Evolutionary conservation across 176 grass and related monocot genomes (phyloP).

Genomic region (Themeda triandra): DNA sequence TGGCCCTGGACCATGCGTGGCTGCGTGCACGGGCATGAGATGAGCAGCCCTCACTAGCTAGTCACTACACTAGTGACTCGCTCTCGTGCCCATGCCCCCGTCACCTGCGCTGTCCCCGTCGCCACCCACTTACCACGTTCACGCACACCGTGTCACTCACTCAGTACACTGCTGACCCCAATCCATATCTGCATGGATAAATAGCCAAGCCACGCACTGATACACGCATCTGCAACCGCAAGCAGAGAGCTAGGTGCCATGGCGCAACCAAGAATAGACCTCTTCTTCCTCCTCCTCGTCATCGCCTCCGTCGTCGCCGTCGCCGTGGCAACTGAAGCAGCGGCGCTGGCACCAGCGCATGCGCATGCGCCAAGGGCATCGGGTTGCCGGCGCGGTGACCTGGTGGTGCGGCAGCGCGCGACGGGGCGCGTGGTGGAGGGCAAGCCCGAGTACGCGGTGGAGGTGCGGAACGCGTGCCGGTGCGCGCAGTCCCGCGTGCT

Average conservation of each 20-base stretch:
- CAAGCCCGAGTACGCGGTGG: conserved; percentile 44
- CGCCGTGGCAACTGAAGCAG: not conserved
- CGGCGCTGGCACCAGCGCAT: not conserved
- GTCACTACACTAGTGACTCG: not conserved
- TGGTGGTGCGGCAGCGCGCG: conserved; percentile 31
- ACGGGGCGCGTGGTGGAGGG: conserved; percentile 42
- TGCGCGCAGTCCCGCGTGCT: conserved; percentile 48
- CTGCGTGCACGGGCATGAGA: not conserved
- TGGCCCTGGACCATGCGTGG: not conserved
- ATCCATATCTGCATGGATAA: not conserved
- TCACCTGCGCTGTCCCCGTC: conserved; percentile 13
- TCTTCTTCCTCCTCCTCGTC: not conserved
- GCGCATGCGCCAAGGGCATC: not conserved
- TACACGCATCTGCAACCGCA: not conserved
- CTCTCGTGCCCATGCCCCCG: not conserved
- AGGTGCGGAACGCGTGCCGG: conserved; percentile 48
- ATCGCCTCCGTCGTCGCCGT: not conserved
- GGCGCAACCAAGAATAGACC: not conserved
- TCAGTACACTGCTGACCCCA: not conserved
- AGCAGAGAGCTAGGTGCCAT: not conserved
- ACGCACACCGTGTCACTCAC: not conserved
- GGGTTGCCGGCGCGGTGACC: conserved; percentile 22
- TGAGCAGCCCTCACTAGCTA: too few species aligned
- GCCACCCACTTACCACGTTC: not conserved
- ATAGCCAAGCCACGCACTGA: not conserved